These are phyloP conservation scores for Coelastrella sp. DNA, from an alignment of 139 green algal genomes.

Conservation along the genomic window DNA sequence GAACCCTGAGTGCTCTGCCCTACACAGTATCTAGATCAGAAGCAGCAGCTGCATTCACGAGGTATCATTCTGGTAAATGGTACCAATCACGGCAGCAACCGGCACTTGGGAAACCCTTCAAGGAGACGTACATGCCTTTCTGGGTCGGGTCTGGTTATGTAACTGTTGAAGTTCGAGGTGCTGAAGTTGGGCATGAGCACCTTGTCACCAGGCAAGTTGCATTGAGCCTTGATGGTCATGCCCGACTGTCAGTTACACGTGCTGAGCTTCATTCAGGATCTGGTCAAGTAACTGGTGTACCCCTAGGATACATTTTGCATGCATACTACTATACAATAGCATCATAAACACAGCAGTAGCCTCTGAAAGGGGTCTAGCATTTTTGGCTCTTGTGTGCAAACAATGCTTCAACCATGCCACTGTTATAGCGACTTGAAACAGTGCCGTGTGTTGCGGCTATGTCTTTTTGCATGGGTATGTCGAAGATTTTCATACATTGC, in stretches of 20 bases:
- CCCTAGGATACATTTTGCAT: too few relatives aligned
- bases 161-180: conserved; percentile 14
- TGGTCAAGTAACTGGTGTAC: too few relatives aligned
- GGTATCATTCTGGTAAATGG: conserved; percentile 2
- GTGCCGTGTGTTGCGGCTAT: too few relatives aligned
- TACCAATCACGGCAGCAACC: conserved; percentile 27
- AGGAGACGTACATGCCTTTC: conserved; percentile 37
- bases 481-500: too few relatives aligned
- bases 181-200: conserved; percentile 26
- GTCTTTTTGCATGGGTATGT: too few relatives aligned
- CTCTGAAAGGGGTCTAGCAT: too few relatives aligned
- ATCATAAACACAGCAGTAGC: too few relatives aligned
- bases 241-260: neutral
- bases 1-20: conserved; percentile 24
- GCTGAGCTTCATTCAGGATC: neutral
- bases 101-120: conserved; percentile 23
- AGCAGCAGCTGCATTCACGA: conserved; percentile 22
- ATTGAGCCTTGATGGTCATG: too few relatives aligned
- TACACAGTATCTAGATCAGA: neutral
- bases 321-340: too few relatives aligned
- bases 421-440: too few relatives aligned
- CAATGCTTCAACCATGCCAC: too few relatives aligned
- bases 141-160: conserved; percentile 24
- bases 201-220: conserved; percentile 31
- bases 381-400: too few relatives aligned